Percentiles rank a stretch among this genome's conserved stretches.
Evolutionary conservation across 495 filamentous ascomycete species (phyloP).

Genomic region (Lasiosphaeria miniovina): DNA sequence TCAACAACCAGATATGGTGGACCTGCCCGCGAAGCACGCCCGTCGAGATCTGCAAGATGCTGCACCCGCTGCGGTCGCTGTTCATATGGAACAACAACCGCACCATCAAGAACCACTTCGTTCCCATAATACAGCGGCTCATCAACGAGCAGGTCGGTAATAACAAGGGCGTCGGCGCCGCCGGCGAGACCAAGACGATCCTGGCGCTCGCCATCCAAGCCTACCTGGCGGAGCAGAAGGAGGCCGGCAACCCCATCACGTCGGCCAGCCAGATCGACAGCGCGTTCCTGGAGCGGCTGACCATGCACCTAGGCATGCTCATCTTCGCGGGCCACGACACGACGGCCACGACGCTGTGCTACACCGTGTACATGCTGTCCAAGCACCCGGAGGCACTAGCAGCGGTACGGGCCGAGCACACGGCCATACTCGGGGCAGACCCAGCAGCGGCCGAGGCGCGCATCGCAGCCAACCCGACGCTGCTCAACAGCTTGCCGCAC

Average conservation of each 20-base stretch:
- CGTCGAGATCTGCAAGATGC: background rate
- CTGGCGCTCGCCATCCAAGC: conserved; percentile 20
- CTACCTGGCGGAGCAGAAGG: conserved; percentile 19
- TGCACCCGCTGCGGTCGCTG: conserved; percentile 11
- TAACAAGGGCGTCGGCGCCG: background rate
- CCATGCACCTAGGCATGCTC: conserved; percentile 36
- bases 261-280: conserved; percentile 5
- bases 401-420: conserved; percentile 41
- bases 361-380: conserved; percentile 39
- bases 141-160: background rate
- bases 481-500: conserved; percentile 43
- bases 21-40: background rate
- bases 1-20: conserved; percentile 21
- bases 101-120: conserved; percentile 21
- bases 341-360: conserved; percentile 32
- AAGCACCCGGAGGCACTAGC: conserved; percentile 35
- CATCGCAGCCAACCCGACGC: conserved; percentile 31
- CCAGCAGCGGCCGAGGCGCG: conserved; percentile 15
- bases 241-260: background rate
- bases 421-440: conserved; percentile 34
- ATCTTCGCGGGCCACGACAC: conserved; percentile 49
- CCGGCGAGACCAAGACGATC: conserved; percentile 51
- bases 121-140: conserved; percentile 22
- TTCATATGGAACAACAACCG: conserved; percentile 23
- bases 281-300: conserved; percentile 22